Evolutionary conservation across 2,329 filamentous ascomycete genomes (phyloP), one percentile per base, ranked within the genome.

Genomic region (Furcasterigmium sp.): DNA sequence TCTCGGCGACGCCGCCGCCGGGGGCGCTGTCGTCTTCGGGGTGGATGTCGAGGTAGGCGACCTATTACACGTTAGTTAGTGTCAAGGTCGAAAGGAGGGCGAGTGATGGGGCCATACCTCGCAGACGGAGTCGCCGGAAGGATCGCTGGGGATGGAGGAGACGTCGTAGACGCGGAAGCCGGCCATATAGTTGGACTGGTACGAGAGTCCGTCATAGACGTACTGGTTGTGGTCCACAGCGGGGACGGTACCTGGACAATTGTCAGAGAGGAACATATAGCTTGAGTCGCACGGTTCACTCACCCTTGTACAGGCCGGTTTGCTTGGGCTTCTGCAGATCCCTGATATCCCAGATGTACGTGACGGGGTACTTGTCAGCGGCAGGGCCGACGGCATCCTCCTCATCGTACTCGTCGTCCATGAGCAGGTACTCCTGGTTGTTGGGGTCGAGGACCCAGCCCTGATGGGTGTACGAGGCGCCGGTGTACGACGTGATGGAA

Each of bases 401-500:
- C 51, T 75, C 71, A 37, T 67, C 23, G 26, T 40, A 40, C 49
- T 75, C 70, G 50, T 74, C 70, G 51, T 74, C 70, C 13, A 69
- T 48, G 26, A 74, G 57, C 11, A 74, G 60, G 40, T 47, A 59
- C 45, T 68, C 65, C 30, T 64, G 57, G 56, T 56, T 66, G 39
- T 62, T 53, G n/a, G 58, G 54, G 54, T 73, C 64, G 41, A 72
- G 62, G 10, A 76, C 61, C 58, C 67, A 70, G 41, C 75, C 75
- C 53, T 79, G 75, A 53, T 79, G 75, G 2, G 73, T 75, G 61
- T 78, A 78, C 15, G 65, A 55, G 19, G 30, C 42, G 35, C 75
- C 75, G 10, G 69, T 63, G 56, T 78, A 79, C 0, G 67, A 67
- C 3, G 73, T 76, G 45, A 64, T 64, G 39, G 73, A 76, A 46